These are phyloP conservation scores for Zymoseptoria ardabiliae DNA, from an alignment of 2,329 filamentous ascomycete species.

Conservation along the genomic window DNA sequence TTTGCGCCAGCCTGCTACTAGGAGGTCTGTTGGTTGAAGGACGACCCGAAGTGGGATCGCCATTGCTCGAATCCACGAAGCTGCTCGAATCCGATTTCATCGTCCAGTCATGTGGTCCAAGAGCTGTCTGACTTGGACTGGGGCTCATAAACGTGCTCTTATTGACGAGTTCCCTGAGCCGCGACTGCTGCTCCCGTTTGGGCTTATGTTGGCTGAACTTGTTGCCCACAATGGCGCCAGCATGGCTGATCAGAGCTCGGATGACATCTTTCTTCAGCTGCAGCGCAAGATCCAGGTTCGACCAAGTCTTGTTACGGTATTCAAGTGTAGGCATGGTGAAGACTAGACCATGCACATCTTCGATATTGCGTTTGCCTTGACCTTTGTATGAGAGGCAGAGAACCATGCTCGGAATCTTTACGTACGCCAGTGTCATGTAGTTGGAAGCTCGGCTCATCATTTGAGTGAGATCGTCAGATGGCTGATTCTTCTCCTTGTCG, in stretches of 20 bases:
- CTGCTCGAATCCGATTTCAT: conserved; percentile 23
- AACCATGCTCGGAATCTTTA: conserved; percentile 91
- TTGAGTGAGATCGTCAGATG: conserved; percentile 83
- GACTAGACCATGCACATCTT: conserved; percentile 95
- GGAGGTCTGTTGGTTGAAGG: conserved; percentile 23
- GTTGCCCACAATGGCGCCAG: conserved; percentile 93
- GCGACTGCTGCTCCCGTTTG: conserved; percentile 67
- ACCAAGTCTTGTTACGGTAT: conserved; percentile 99
- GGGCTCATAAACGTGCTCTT: conserved; percentile 56
- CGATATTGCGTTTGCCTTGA: conserved; percentile 87
- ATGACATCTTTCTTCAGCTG: conserved; percentile 92
- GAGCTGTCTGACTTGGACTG: conserved; percentile 7
- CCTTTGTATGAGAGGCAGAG: conserved; percentile 96
- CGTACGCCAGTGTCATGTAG: conserved; percentile 94
- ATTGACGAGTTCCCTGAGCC: conserved; percentile 76
- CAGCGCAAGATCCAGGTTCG: conserved; percentile 86
- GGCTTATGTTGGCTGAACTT: conserved; percentile 89
- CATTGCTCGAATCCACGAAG: conserved; percentile 13
- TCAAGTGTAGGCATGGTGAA: conserved; percentile 92
- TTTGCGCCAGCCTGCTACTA: conserved; percentile 23
- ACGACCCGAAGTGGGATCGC: conserved; percentile 17
- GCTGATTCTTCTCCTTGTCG: conserved; percentile 47
- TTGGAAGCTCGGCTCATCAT: conserved; percentile 95
- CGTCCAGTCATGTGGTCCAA: conserved; percentile 12
- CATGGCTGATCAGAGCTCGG: conserved; percentile 87